These are phyloP conservation scores for Lumnitzera littorea DNA, from an alignment of 345 rosid species.

Conservation along the genomic window DNA sequence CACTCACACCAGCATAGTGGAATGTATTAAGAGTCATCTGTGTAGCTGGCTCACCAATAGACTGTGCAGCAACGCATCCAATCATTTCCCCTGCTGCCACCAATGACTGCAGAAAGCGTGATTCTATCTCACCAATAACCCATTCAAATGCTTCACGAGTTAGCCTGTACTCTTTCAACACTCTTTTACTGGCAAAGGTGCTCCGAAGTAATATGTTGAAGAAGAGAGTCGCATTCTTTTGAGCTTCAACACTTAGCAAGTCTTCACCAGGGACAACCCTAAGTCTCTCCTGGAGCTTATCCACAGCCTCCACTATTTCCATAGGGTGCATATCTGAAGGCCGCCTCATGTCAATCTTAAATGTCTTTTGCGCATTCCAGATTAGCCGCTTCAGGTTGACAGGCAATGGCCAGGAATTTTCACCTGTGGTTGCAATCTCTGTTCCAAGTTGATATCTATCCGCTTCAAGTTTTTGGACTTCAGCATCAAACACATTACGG, in stretches of 20 bases:
- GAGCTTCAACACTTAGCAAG: constrained; percentile 91
- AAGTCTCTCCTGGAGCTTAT: constrained; percentile 91
- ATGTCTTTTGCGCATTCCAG: constrained; percentile 98
- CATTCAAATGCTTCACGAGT: constrained; percentile 96
- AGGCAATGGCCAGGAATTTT: constrained; percentile 86
- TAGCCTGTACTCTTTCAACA: constrained; percentile 90
- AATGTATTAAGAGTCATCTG: constrained; percentile 98
- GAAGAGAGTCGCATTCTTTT: constrained; percentile 96
- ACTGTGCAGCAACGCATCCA: constrained; percentile 99
- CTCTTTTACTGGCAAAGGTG: constrained; percentile 95
- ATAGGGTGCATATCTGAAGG: constrained; percentile 89
- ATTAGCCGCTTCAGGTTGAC: constrained; percentile 91
- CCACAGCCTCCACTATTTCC: constrained; percentile 95
- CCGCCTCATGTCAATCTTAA: constrained; percentile 66
- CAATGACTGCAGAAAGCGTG: constrained; percentile 79
- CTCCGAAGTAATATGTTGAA: constrained; percentile 91
- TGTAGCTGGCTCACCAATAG: constrained; percentile 99
- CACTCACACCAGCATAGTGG: constrained; percentile 99
- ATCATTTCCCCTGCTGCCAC: constrained; percentile 99
- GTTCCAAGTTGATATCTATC: constrained; percentile 86
- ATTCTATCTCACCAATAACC: constrained; percentile 96
- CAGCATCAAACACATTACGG: constrained; percentile 91
- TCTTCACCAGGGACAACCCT: constrained; percentile 94
- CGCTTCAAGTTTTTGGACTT: constrained; percentile 80
- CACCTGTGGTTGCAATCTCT: constrained; percentile 93